These are phyloP conservation scores for Amniculicola lignicola DNA, from an alignment of 495 filamentous ascomycete species.

Conservation along the genomic window DNA sequence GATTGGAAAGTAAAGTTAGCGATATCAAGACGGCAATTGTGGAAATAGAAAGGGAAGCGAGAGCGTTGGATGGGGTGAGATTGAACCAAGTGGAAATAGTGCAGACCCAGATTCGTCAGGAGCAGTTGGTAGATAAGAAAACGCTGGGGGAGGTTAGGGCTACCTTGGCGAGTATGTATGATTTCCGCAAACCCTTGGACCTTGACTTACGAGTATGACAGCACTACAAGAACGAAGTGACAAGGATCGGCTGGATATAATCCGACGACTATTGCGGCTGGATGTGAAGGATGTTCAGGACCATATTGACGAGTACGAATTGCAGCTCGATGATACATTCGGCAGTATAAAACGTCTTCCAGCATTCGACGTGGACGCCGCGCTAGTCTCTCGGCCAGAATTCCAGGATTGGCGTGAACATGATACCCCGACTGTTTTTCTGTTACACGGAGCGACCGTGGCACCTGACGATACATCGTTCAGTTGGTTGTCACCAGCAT, in stretches of 20 bases:
- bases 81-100: neutral
- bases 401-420: neutral
- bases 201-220: neutral
- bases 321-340: neutral
- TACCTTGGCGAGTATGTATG: neutral
- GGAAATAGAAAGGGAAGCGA: neutral
- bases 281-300: neutral
- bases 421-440: neutral
- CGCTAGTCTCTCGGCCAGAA: neutral
- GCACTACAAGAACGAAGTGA: neutral
- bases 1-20: neutral
- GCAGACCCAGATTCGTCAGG: no score
- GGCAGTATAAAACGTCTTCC: neutral
- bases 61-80: neutral
- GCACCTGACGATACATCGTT: neutral
- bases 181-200: neutral
- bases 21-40: neutral
- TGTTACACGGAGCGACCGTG: neutral
- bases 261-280: neutral
- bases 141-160: neutral
- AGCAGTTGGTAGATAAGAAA: no score
- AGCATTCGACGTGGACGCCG: neutral
- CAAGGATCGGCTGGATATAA: neutral
- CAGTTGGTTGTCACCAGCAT: neutral
- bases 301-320: neutral